Conservation (phyloP, 208 protist genomes). For the Crithidia brevicula region DNA sequence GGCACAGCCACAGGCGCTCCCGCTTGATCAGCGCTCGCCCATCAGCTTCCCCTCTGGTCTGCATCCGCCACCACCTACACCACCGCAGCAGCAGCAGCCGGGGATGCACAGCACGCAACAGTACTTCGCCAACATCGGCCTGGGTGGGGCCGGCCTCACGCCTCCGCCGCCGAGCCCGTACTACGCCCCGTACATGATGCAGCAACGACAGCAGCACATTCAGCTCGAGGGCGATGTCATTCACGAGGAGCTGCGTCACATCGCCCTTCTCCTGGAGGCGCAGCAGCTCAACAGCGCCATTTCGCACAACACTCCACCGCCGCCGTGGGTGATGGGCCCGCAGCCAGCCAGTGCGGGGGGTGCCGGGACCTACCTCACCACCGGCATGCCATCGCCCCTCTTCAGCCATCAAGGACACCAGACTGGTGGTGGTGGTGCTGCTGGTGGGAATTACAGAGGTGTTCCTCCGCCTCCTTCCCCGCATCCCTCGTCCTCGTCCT, state of each 20-base stretch:
- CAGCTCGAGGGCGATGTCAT: conserved; percentile 23
- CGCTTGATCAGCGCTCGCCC: conserved; percentile 2
- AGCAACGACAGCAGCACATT: conserved; percentile 14
- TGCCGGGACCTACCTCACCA: conserved; percentile 37
- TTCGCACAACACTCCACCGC: conserved; percentile 16
- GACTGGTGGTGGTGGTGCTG: background rate
- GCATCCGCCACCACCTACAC: background rate
- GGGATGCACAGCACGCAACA: background rate
- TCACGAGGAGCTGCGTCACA: conserved; percentile 31
- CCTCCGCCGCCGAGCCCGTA: background rate
- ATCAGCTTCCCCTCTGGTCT: conserved; percentile 13
- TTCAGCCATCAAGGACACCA: background rate
- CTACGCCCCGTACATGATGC: conserved; percentile 9
- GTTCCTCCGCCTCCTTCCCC: background rate
- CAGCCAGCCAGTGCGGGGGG: conserved; percentile 18
- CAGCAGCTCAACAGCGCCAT: conserved; percentile 29
- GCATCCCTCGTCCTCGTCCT: background rate
- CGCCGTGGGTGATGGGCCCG: conserved; percentile 7
- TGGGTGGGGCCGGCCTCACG: conserved; percentile 12
- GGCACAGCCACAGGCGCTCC: background rate
- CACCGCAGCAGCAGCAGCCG: background rate
- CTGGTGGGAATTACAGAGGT: too few relatives aligned
- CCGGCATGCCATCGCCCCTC: conserved; percentile 17
- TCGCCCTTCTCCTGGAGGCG: conserved; percentile 26
- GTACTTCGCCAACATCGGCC: conserved; percentile 17